Percentiles rank a stretch among this genome's conserved stretches.
Evolutionary conservation across 1,139 yeast species (phyloP).

Genomic region (Debaryomyces psychrophilus): DNA sequence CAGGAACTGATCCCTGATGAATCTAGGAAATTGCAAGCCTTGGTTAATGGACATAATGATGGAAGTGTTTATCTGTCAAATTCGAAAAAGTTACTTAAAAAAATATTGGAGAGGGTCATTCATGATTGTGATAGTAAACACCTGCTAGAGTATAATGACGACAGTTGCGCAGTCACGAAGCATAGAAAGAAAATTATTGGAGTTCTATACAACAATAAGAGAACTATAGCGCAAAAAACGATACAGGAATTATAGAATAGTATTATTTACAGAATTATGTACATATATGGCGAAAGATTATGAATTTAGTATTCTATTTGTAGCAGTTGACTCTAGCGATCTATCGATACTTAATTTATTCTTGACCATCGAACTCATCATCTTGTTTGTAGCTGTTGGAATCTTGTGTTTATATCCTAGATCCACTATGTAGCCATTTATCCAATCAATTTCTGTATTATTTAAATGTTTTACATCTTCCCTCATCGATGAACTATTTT

Average conservation of each 20-base stretch:
- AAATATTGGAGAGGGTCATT: conserved; percentile 35
- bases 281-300: conserved; percentile 5
- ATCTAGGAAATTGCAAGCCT: conserved; percentile 33
- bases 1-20: conserved; percentile 47
- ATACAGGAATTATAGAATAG: conserved; percentile 9
- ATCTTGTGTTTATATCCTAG: conserved; percentile 50
- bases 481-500: conserved; percentile 85
- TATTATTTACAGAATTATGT: neutral
- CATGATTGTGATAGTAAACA: conserved; percentile 25
- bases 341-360: conserved; percentile 41
- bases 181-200: conserved; percentile 25
- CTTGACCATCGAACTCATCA: conserved; percentile 52
- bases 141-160: conserved; percentile 22
- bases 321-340: conserved; percentile 31
- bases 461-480: conserved; percentile 68
- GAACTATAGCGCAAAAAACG: conserved; percentile 23
- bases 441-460: conserved; percentile 74
- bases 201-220: conserved; percentile 27
- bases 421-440: conserved; percentile 70
- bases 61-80: conserved; percentile 42
- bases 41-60: conserved; percentile 46
- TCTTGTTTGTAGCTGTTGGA: conserved; percentile 49
- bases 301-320: conserved; percentile 11
- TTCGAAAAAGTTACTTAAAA: conserved; percentile 31
- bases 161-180: conserved; percentile 16